A percentile compares a stretch with the other conserved stretches of the same genome.
Evolutionary conservation across 192 early-diverging fungal species (phyloP).

Genomic region (Backusella circina): DNA sequence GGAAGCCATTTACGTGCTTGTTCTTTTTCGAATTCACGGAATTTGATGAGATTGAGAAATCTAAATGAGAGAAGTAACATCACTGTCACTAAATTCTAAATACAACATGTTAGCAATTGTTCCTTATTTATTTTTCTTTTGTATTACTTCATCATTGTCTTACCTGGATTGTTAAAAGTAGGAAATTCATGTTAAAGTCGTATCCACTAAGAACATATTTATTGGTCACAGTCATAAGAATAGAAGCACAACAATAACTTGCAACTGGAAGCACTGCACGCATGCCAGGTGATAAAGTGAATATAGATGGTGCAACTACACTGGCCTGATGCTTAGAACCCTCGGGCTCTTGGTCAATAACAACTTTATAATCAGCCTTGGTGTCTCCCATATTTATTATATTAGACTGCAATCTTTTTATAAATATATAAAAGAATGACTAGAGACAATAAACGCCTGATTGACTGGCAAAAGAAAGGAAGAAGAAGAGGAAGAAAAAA

Average conservation of each 20-base stretch:
- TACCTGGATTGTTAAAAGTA: slow-evolving; percentile 73
- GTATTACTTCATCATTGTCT: neutral
- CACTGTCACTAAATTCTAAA: slow-evolving; percentile 60
- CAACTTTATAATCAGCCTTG: slow-evolving; percentile 16
- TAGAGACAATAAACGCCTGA: slow-evolving; percentile 1
- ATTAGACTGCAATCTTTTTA: neutral
- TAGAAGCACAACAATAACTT: slow-evolving; percentile 86
- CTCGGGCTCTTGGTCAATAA: slow-evolving; percentile 12
- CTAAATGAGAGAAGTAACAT: slow-evolving; percentile 53
- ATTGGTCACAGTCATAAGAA: slow-evolving; percentile 88
- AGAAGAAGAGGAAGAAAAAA: neutral
- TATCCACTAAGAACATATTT: slow-evolving; percentile 82
- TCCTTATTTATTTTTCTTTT: neutral
- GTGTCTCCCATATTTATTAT: neutral
- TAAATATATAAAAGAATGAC: neutral
- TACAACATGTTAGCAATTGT: slow-evolving; percentile 5
- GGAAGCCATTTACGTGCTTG: slow-evolving; percentile 78
- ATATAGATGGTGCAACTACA: slow-evolving; percentile 20
- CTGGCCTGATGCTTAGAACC: neutral
- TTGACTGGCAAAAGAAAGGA: neutral
- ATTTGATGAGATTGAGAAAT: slow-evolving; percentile 54
- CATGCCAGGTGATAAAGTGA: slow-evolving; percentile 28
- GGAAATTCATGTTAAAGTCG: slow-evolving; percentile 83
- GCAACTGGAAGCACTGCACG: slow-evolving; percentile 66
- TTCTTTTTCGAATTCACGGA: slow-evolving; percentile 58